Evolutionary conservation across 2,329 filamentous ascomycete species (phyloP), one percentile per base, ranked within the genome.

Genomic region (Orbilia blumenaviensis): DNA sequence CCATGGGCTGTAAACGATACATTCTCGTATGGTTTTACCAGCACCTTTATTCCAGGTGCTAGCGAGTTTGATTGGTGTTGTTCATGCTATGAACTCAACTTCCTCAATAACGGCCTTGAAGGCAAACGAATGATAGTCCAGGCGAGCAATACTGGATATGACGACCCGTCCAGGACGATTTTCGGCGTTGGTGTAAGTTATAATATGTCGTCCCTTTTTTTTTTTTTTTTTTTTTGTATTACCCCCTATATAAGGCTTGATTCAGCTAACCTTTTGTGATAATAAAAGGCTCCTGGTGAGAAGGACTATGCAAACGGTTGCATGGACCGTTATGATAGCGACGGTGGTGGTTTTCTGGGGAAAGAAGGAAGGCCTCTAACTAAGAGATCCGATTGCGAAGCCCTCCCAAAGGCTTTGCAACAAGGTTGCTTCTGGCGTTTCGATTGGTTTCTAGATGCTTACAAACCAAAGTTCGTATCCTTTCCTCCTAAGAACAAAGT

Each of bases 81-180:
- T 81, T 86, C 86, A 42, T 90, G 89, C 82, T 90, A 89, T 80
- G 84, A 87, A 81, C 82, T 89, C 67, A 88, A 86, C 14, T 89
- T 89, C 80, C 88, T 86, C 16, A 78, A 79, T 48, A 74, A 76
- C 12, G 44, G 75, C 6, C 84, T 88, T 18, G 82, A 83, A 29
- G 88, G 88, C 61, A 90, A 90, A 83, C 86, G 84, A 72, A 89
- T 90, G 87, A 84, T 90, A 66, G 86, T 90, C 14, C 89, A 90
- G 80, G 86, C 87, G 8, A 89, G 87, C 36, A 90, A 90, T 81
- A 90, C 88, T 1, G 88, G 88, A 42, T 76, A 76, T 27, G 84
- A 84, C 18, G 88, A 89, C 80, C 83, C 89, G 5, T 84, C 83
- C 36, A 80, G 81, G 36, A 88, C 88, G 79, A 88, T 89, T 75